Conservation (phyloP, 2,329 filamentous ascomycete genomes). For the Lachnellula willkommii region DNA sequence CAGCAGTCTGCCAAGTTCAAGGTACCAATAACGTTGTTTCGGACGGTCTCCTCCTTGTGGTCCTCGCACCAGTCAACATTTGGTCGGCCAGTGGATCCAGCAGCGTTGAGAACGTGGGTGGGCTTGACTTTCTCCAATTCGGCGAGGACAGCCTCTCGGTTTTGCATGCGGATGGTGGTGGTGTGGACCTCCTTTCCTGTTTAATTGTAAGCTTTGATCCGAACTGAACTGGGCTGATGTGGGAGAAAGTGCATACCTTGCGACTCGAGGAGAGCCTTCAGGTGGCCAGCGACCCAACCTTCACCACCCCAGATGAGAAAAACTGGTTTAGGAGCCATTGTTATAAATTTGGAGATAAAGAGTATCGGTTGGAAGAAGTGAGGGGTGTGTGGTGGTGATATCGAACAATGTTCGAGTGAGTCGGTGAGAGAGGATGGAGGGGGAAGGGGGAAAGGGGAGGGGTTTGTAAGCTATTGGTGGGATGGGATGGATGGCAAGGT, state of each 20-base stretch:
- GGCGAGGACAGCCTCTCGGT: slow-evolving; percentile 50
- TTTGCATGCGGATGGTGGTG: slow-evolving; percentile 61
- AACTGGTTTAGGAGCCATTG: slow-evolving; percentile 31
- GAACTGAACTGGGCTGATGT: background rate
- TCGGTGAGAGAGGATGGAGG: slow-evolving; percentile 7
- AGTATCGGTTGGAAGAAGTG: background rate
- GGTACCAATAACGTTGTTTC: slow-evolving; percentile 62
- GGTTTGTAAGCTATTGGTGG: slow-evolving; percentile 10
- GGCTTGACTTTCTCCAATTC: slow-evolving; percentile 56
- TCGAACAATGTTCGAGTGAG: background rate
- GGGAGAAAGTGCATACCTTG: slow-evolving; percentile 35
- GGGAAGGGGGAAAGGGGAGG: background rate
- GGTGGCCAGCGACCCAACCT: slow-evolving; percentile 59
- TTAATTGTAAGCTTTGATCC: slow-evolving; percentile 5
- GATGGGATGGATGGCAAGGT: background rate
- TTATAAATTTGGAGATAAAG: background rate
- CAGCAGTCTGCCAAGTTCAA: slow-evolving; percentile 59
- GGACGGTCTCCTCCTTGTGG: slow-evolving; percentile 61
- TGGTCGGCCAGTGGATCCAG: slow-evolving; percentile 60
- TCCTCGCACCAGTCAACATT: slow-evolving; percentile 70
- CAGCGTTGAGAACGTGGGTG: slow-evolving; percentile 62
- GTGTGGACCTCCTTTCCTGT: slow-evolving; percentile 51
- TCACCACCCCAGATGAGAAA: slow-evolving; percentile 62
- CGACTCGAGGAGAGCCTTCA: slow-evolving; percentile 51
- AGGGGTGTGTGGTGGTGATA: background rate